phyloP scores from a whole-genome alignment of 345 rosid species.

The Citropsis articulata region DNA sequence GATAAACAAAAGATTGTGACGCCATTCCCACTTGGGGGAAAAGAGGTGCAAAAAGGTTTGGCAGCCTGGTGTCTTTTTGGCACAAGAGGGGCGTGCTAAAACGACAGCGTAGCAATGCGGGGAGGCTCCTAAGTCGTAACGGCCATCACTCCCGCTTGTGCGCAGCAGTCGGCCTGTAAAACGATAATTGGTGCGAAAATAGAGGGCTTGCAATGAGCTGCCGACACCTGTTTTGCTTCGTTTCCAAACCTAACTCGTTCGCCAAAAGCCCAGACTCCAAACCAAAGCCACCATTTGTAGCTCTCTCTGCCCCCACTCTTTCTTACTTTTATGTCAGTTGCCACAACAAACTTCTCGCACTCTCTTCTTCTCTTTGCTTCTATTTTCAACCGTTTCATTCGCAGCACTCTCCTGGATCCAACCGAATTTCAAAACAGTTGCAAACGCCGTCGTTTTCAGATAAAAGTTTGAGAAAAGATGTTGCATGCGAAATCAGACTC shows the following conservation, averaged over 20 bases:
- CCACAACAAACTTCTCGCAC: too few species aligned
- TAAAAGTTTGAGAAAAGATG: conserved; percentile 13
- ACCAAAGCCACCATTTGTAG: conserved; percentile 21
- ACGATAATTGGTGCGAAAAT: background rate
- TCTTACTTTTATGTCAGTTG: too few species aligned
- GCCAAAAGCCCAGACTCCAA: background rate
- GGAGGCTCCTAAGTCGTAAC: too few species aligned
- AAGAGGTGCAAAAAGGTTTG: background rate
- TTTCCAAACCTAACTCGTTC: background rate
- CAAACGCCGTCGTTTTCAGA: too few species aligned
- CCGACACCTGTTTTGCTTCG: conserved; percentile 4
- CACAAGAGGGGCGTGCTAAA: background rate
- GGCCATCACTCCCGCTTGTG: too few species aligned
- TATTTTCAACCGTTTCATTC: background rate
- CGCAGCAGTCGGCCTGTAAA: background rate
- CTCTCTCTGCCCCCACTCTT: background rate
- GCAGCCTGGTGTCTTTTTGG: too few species aligned
- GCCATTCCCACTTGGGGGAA: background rate
- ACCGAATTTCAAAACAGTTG: background rate
- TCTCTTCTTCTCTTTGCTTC: too few species aligned
- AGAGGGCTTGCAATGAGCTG: background rate
- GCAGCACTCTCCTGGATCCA: background rate
- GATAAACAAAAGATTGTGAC: background rate
- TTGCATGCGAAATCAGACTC: conserved; percentile 65
- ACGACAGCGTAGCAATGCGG: background rate